Conservation (phyloP, 805 yeast species). For the Hanseniaspora taiwanica region DNA sequence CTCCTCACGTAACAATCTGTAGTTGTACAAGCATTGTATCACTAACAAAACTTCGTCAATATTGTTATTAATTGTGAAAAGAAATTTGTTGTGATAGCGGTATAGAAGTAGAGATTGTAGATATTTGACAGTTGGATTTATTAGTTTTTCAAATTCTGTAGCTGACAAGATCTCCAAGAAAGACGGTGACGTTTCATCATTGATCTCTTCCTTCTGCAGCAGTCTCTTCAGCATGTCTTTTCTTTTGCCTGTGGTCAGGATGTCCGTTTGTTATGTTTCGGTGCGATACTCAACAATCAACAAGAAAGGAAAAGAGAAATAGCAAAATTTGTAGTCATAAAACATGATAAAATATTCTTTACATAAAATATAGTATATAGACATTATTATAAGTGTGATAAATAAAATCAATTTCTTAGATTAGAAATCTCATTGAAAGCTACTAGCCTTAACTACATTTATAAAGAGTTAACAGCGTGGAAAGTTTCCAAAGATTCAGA, state of each 20-base stretch:
- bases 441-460: constrained; percentile 1
- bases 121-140: neutral
- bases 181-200: neutral
- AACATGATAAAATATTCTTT: neutral
- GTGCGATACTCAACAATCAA: no score
- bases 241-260: no score
- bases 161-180: neutral
- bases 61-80: neutral
- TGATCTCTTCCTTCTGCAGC: neutral
- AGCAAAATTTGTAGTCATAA: neutral
- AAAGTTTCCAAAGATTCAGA: constrained; percentile 71
- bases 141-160: neutral
- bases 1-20: neutral
- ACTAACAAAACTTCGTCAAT: neutral
- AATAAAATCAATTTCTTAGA: no score
- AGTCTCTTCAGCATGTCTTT: no score
- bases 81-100: neutral
- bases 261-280: no score
- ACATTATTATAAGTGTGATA: no score
- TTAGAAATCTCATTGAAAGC: no score
- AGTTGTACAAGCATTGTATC: neutral
- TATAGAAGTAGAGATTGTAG: neutral
- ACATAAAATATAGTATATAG: no score
- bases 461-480: constrained; percentile 38
- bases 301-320: neutral